Evolutionary conservation across 2,329 filamentous ascomycete species (phyloP), one percentile per base, ranked within the genome.

Genomic region (Pseudogymnoascus sp.): DNA sequence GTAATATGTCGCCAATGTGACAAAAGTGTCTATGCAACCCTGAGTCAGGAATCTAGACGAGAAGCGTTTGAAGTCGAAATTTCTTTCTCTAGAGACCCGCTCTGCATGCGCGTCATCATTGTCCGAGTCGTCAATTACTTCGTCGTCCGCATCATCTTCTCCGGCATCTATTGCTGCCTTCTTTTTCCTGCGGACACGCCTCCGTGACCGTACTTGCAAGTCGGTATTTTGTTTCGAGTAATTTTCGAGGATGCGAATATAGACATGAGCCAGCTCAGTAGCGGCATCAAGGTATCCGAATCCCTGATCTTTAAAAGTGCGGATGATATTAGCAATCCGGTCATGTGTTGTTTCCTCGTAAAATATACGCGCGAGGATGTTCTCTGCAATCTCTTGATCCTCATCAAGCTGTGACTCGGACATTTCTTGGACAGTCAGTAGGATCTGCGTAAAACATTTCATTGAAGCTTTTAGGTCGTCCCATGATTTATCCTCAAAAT

Each of bases 351-450:
- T 83, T 69, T 97, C 91, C 73, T 99, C 94, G 74, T 99, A 99
- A 72, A 99, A 99, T n/a, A 99, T 90, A 63, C 92, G 89, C 67
- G 88, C 95, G 58, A 96, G 83, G 10, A 95, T 96, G 67, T 99
- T 99, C 71, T 99, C 92, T 0, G 94, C 92, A 71, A 99, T 97
- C 67, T 97, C 94, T 69, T 95, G 88, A 65, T 99, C 90, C n/a
- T 96, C 92, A 63, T 96, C 92, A 28, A 89, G 81, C 0, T 82
- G 80, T 1, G 90, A 94, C 52, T 88, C 84, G 1, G 85, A 79
- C 92, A 99, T 97, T 63, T 95, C 90, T 68, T 96, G 91, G 2
- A 97, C 88, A 0, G 92, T 96, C 23, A 96, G 79, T 18, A 96
- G 78, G 65, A 97, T 94, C 70, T 97, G 92, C 0, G 92, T 97